Evolutionary conservation across 495 filamentous ascomycete species (phyloP).

Genomic region (Aspergillus saccharolyticus): DNA sequence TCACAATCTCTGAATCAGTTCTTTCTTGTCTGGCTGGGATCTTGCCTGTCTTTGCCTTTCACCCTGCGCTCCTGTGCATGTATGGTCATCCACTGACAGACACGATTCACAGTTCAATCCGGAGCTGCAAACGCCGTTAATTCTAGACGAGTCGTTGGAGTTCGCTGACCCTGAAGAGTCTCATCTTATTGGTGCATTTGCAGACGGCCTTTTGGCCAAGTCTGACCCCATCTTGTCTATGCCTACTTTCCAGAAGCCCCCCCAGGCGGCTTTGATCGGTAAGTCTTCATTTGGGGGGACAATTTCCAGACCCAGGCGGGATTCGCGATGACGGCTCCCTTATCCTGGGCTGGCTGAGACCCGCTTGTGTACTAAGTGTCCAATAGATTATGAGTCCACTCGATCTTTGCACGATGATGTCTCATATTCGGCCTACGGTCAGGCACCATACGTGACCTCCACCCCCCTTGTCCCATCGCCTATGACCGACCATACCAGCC

Average conservation of each 20-base stretch:
- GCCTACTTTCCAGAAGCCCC: constrained; percentile 47
- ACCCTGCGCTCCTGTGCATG: constrained; percentile 2
- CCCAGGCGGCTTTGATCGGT: constrained; percentile 40
- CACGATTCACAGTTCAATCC: constrained; percentile 34
- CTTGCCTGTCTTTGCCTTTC: constrained; percentile 1
- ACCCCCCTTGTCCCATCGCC: constrained; percentile 42
- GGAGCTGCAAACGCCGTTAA: constrained; percentile 48
- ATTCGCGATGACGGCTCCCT: neutral
- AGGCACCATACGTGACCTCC: constrained; percentile 39
- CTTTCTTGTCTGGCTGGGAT: constrained; percentile 7
- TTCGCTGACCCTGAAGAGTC: constrained; percentile 48
- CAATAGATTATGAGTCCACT: constrained; percentile 39
- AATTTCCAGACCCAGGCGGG: neutral
- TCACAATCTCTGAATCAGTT: constrained; percentile 16
- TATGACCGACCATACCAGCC: constrained; percentile 43
- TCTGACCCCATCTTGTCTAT: constrained; percentile 50
- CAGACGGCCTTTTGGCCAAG: constrained; percentile 50
- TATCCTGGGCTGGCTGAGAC: neutral
- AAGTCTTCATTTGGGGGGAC: constrained; percentile 11
- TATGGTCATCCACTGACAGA: constrained; percentile 22
- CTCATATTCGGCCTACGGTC: constrained; percentile 40
- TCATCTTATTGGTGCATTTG: constrained; percentile 40
- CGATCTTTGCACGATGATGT: constrained; percentile 43
- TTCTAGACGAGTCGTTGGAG: constrained; percentile 50
- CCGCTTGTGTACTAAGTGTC: constrained; percentile 11